Evolutionary conservation across 116 monocot species (phyloP).

Genomic region (Papilionanthe hybrid): DNA sequence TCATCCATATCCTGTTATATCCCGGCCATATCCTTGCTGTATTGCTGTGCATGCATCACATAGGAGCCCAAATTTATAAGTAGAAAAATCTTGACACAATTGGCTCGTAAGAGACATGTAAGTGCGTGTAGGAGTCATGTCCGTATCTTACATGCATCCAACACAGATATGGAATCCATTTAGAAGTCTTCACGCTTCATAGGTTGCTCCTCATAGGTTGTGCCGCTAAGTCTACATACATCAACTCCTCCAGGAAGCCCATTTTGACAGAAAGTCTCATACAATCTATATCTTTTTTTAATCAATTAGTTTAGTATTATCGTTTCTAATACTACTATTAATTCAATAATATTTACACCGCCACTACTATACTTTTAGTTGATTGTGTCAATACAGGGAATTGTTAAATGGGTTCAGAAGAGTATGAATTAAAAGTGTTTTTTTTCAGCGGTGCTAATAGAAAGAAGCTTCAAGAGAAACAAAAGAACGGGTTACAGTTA

Average conservation of each 20-base stretch:
- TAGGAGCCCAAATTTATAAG: too few relatives aligned
- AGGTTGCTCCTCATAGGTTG: not conserved
- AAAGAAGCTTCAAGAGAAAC: not conserved
- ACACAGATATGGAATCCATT: too few relatives aligned
- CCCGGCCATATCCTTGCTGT: too few relatives aligned
- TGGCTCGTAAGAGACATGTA: too few relatives aligned
- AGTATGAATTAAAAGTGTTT: not conserved
- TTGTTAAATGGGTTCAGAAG: not conserved
- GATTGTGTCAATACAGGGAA: not conserved
- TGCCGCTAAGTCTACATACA: not conserved
- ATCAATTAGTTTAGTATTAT: not conserved
- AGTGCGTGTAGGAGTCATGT: too few relatives aligned
- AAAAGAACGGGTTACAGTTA: not conserved
- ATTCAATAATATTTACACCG: not conserved
- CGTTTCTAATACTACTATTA: not conserved
- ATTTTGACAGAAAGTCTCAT: not conserved
- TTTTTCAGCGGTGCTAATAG: too few relatives aligned
- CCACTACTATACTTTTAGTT: not conserved
- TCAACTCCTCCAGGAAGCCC: not conserved
- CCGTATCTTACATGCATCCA: too few relatives aligned
- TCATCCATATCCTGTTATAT: too few relatives aligned
- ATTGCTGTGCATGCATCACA: too few relatives aligned
- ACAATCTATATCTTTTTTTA: not conserved
- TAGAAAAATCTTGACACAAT: too few relatives aligned
- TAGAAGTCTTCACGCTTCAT: too few relatives aligned